Conservation (phyloP, 345 rosid genomes). For the Rhodamnia rubescens region DNA sequence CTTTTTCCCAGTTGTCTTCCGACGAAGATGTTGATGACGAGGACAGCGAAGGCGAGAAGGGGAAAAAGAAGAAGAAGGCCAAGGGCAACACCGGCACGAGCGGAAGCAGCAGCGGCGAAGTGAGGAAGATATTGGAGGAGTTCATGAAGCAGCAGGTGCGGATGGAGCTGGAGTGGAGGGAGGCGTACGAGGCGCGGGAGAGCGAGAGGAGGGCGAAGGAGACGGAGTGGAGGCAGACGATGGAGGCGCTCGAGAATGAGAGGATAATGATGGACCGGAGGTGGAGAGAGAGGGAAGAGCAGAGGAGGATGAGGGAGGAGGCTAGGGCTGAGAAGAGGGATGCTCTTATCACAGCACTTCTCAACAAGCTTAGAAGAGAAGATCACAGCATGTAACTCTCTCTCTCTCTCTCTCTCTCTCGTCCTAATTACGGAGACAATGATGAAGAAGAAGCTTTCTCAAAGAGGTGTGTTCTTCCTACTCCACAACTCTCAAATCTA, state of each 20-base stretch:
- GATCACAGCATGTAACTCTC: slow-evolving; percentile 12
- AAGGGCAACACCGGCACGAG: slow-evolving; percentile 16
- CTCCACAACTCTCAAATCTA: background rate
- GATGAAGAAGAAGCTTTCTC: slow-evolving; percentile 5
- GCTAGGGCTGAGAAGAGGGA: slow-evolving; percentile 95
- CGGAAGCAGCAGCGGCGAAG: background rate
- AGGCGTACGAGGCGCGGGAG: slow-evolving; percentile 61
- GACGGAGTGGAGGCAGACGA: slow-evolving; percentile 80
- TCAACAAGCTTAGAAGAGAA: slow-evolving; percentile 60
- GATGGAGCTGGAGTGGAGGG: slow-evolving; percentile 86
- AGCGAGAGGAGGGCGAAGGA: slow-evolving; percentile 66
- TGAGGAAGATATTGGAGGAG: slow-evolving; percentile 54
- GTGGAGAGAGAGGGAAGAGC: slow-evolving; percentile 92
- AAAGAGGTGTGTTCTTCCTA: slow-evolving; percentile 14
- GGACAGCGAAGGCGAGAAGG: slow-evolving; percentile 35
- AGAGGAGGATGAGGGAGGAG: slow-evolving; percentile 77
- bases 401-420: background rate
- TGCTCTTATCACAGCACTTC: slow-evolving; percentile 59
- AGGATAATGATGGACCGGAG: slow-evolving; percentile 69
- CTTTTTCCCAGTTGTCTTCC: slow-evolving; percentile 36
- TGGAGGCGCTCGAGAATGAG: slow-evolving; percentile 83
- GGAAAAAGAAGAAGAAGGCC: slow-evolving; percentile 37
- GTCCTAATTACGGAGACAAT: background rate
- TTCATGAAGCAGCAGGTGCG: slow-evolving; percentile 80
- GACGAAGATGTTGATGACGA: slow-evolving; percentile 73